Conservation (phyloP, 164 flowering plant species). For the Sextonia rubra region DNA sequence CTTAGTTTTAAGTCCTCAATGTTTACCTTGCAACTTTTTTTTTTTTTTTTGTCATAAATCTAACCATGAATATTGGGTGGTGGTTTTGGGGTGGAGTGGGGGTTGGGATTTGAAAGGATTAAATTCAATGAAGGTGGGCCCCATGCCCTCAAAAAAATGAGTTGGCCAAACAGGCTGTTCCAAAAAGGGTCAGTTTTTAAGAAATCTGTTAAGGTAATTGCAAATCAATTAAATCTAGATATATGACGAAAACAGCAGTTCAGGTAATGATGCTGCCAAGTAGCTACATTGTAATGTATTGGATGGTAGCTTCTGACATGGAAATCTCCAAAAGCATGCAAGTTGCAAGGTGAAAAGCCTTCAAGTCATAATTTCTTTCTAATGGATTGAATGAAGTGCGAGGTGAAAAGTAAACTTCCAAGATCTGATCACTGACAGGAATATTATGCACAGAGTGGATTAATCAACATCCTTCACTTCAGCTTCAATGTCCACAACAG, state of each 20-base stretch:
- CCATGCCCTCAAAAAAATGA: too few species aligned
- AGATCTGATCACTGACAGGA: neutral
- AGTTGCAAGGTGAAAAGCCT: neutral
- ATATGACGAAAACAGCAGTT: neutral
- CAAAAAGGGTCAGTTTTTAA: too few species aligned
- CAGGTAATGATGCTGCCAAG: neutral
- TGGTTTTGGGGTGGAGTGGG: too few species aligned
- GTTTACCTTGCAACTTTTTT: too few species aligned
- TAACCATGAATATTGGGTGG: too few species aligned
- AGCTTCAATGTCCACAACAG: slow-evolving; percentile 80
- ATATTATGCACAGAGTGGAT: slow-evolving; percentile 9
- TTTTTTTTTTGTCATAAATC: too few species aligned
- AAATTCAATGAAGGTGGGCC: too few species aligned
- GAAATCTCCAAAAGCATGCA: neutral
- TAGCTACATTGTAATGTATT: neutral
- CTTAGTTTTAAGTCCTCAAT: too few species aligned
- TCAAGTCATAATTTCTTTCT: neutral
- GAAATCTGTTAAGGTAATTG: too few species aligned
- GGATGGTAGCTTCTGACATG: neutral
- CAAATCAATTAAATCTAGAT: neutral
- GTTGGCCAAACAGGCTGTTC: too few species aligned
- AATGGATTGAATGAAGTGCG: neutral
- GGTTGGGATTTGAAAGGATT: too few species aligned
- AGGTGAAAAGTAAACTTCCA: neutral
- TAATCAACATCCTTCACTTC: slow-evolving; percentile 78